Conservation (phyloP, 345 rosid genomes). For the Eutrema heterophyllum region DNA sequence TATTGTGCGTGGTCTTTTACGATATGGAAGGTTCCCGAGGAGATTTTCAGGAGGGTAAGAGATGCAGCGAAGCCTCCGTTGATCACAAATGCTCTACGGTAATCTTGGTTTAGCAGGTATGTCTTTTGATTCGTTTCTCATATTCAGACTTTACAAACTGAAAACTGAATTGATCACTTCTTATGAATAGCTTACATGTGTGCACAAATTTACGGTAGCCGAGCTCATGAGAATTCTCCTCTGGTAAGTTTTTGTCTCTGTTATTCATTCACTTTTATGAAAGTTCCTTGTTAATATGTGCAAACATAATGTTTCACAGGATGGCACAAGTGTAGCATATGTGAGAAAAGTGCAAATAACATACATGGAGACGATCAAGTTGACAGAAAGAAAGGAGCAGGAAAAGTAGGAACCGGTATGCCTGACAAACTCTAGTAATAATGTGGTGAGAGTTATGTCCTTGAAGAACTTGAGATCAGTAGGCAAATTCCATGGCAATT, state of each 20-base stretch:
- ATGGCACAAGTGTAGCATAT: no score
- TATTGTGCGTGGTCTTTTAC: neutral
- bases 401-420: constrained; percentile 51
- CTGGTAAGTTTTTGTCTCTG: no score
- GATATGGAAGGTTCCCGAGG: constrained; percentile 43
- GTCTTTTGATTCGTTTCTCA: no score
- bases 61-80: constrained; percentile 30
- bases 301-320: no score
- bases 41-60: constrained; percentile 27
- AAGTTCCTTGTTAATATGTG: no score
- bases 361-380: constrained; percentile 76
- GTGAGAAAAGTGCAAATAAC: constrained; percentile 7
- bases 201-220: no score
- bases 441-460: constrained; percentile 43
- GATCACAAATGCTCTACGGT: constrained; percentile 10
- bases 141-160: no score
- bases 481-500: constrained; percentile 63
- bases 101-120: no score
- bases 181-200: no score
- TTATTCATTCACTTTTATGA: no score
- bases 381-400: constrained; percentile 67
- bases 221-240: no score
- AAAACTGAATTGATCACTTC: no score
- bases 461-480: constrained; percentile 71
- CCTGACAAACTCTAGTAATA: neutral